Conservation (phyloP, 148 eudicot species). For the Rheum nobile region DNA sequence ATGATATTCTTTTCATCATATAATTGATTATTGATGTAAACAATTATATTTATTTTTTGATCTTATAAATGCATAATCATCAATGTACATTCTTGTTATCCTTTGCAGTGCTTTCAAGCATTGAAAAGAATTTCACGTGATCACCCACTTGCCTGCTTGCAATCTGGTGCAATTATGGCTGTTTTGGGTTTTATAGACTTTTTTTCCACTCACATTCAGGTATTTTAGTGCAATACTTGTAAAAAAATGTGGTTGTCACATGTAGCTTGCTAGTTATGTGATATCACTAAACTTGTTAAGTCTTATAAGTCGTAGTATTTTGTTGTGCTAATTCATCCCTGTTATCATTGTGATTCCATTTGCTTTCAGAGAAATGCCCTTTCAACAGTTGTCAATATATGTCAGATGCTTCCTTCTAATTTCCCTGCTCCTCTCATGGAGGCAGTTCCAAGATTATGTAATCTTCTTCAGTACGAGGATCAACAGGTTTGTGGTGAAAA, state of each 20-base stretch:
- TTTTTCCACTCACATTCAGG: conserved; percentile 92
- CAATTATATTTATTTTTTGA: not conserved
- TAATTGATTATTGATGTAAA: not conserved
- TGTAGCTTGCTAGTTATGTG: no score
- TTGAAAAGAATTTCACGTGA: conserved; percentile 77
- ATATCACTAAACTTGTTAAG: no score
- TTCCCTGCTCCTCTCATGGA: conserved; percentile 55
- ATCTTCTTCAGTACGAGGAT: conserved; percentile 83
- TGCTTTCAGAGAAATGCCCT: conserved; percentile 72
- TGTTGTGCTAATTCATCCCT: not conserved
- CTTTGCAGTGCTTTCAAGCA: conserved; percentile 92
- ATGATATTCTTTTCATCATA: conserved; percentile 15
- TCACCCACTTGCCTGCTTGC: conserved; percentile 67
- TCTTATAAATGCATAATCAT: not conserved
- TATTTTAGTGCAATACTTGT: conserved; percentile 11
- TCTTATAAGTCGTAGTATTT: not conserved
- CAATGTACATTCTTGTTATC: not conserved
- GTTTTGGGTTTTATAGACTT: conserved; percentile 73
- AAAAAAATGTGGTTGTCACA: not conserved
- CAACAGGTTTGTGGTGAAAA: conserved; percentile 43
- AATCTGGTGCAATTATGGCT: conserved; percentile 77
- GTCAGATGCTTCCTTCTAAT: conserved; percentile 73
- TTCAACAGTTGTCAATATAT: conserved; percentile 69
- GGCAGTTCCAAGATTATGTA: conserved; percentile 74
- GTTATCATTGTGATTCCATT: not conserved